Evolutionary conservation across 306 rosid genomes (phyloP).

Genomic region (Quercus dentata): DNA sequence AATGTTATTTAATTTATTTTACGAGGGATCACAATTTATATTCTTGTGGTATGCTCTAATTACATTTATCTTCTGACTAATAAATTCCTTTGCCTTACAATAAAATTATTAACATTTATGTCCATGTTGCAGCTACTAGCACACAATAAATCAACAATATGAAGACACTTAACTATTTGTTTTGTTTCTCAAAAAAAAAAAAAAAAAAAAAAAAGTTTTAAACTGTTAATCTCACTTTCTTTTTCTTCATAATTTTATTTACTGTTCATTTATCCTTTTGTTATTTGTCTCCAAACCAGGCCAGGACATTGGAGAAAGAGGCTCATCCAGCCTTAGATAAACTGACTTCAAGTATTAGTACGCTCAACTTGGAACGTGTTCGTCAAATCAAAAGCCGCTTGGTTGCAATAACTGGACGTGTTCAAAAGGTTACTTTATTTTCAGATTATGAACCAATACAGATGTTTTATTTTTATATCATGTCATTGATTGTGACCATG

Average conservation of each 20-base stretch:
- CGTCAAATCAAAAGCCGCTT: conserved; percentile 82
- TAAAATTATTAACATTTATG: too few relatives aligned
- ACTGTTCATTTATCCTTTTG: background rate
- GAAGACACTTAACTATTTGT: background rate
- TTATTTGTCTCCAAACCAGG: conserved; percentile 37
- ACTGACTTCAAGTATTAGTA: conserved; percentile 65
- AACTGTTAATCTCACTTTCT: background rate
- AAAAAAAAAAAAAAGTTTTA: too few relatives aligned
- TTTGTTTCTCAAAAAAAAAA: too few relatives aligned
- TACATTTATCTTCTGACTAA: too few relatives aligned
- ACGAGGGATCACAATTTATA: too few relatives aligned
- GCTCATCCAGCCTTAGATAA: conserved; percentile 90
- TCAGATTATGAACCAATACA: background rate
- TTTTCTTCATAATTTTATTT: background rate
- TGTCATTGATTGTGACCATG: background rate
- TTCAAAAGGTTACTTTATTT: conserved; percentile 54
- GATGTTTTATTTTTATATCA: background rate
- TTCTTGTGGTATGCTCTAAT: too few relatives aligned
- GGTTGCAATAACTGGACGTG: conserved; percentile 81
- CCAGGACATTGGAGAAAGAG: conserved; percentile 63
- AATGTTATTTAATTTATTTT: background rate
- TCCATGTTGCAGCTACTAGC: too few relatives aligned
- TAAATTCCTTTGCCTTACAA: too few relatives aligned
- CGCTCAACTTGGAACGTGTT: conserved; percentile 76
- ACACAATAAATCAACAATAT: too few relatives aligned